Evolutionary conservation across 2,329 filamentous ascomycete species (phyloP), one percentile per base, ranked within the genome.

Genomic region (Pseudocercospora fijiensis): DNA sequence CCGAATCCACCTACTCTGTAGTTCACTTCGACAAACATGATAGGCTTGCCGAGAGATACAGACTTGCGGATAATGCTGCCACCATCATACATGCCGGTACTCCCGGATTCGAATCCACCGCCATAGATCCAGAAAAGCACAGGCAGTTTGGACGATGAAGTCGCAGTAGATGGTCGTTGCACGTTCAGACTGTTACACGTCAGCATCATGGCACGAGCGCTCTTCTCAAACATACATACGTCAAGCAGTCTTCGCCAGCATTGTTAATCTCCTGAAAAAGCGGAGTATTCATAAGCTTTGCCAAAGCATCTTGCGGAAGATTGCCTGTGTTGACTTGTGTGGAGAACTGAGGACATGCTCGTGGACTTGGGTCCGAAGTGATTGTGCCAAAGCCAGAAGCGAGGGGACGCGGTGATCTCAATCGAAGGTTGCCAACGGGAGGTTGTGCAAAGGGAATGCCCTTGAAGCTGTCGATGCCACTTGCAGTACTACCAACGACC

Each of bases 11-110:
- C 70, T 1, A 78, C 60, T 33, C 68, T 37, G 77, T 96, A 93
- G 78, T 92, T 93, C 72, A 93, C 86, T 0, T 88, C 84, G 0
- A 94, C 90, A 60, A 88, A 90, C 53, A 96, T 78, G 66, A 94
- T 86, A 0, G 88, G 87, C 76, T 90, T 85, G 30, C 81, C 81
- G 59, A 83, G 69, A 0, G 71, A 67, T 11, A 84, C 76, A 1
- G 82, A 82, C 61, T 77, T 74, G 43, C 67, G 56, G 11, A 82
- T 70, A 11, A 82, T 68, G 6, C 73, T 75, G 4, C 73, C 74
- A 9, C 77, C 79, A 66, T 81, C 76, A 57, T 81, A 81, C 73
- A 76, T 77, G 4, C 69, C 63, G 8, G 74, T 76, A 5, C 72
- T 75, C 18, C 78, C 78, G n/a, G 76, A 64, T 59, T 77, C 77